phyloP scores from a whole-genome alignment of 176 grass and related monocot genomes.

The Oryza coarctata region DNA sequence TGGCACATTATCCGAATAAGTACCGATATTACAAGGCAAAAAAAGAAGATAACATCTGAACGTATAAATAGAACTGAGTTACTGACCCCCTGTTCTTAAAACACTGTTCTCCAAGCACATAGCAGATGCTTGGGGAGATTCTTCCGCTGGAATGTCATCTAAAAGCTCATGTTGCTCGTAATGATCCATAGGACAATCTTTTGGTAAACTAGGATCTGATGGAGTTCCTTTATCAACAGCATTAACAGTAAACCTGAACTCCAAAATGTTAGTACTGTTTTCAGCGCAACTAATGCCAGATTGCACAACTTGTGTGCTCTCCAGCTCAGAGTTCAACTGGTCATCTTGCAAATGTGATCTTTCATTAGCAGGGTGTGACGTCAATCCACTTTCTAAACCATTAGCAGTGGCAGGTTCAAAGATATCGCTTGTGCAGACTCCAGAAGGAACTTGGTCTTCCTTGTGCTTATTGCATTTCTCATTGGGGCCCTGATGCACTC shows the following conservation, averaged over 20 bases:
- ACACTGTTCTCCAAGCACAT: not conserved
- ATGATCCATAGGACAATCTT: conserved; percentile 1
- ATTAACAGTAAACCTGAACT: not conserved
- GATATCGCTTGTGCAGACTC: not conserved
- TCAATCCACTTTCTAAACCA: not conserved
- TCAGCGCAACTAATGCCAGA: not conserved
- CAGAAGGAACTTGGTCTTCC: conserved; percentile 18
- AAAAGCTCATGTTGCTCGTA: not conserved
- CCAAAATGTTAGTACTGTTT: not conserved
- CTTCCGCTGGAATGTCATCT: not conserved
- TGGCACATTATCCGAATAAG: conserved; percentile 18
- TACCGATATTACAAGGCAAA: not conserved
- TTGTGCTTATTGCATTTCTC: not conserved
- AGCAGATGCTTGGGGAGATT: not conserved
- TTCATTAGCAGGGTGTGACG: not conserved
- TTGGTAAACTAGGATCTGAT: not conserved
- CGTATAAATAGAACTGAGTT: not conserved
- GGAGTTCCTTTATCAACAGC: not conserved
- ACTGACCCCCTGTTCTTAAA: conserved; percentile 22
- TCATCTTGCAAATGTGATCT: conserved; percentile 17
- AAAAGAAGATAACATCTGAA: not conserved
- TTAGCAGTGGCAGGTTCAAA: not conserved
- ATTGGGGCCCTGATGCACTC: not conserved
- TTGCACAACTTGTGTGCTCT: not conserved
- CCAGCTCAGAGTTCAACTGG: conserved; percentile 19